A percentile compares a stretch with the other conserved stretches of the same genome.
phyloP scores from a whole-genome alignment of 345 rosid species.

The Excoecaria agallocha region DNA sequence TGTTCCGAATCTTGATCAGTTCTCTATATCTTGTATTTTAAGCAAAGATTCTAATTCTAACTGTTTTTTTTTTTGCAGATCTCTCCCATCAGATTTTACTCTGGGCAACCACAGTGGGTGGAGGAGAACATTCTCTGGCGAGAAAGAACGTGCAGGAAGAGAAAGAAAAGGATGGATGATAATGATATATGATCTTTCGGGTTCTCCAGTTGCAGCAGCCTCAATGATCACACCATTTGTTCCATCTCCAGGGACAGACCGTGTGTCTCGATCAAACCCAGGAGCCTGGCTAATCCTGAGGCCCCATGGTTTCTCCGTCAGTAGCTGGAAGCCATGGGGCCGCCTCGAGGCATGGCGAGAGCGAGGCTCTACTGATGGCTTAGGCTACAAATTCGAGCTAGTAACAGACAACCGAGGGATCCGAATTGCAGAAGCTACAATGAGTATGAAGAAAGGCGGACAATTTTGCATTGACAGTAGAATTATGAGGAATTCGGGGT shows the following conservation, averaged over 20 bases:
- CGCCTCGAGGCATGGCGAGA: conserved; percentile 97
- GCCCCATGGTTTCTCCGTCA: conserved; percentile 66
- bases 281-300: conserved; percentile 95
- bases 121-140: conserved; percentile 65
- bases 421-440: conserved; percentile 70
- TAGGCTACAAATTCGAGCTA: conserved; percentile 91
- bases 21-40: background rate
- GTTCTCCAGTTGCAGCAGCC: conserved; percentile 94
- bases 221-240: conserved; percentile 94
- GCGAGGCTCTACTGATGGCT: conserved; percentile 72
- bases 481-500: conserved; percentile 32
- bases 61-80: conserved; percentile 32
- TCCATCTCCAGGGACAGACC: conserved; percentile 86
- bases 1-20: conserved; percentile 5
- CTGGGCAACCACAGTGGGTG: conserved; percentile 47
- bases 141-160: conserved; percentile 54
- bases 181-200: conserved; percentile 80
- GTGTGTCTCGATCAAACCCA: conserved; percentile 84
- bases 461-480: conserved; percentile 73
- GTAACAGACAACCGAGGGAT: conserved; percentile 57
- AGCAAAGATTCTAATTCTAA: background rate
- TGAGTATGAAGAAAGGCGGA: conserved; percentile 72
- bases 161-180: conserved; percentile 96
- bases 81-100: conserved; percentile 51
- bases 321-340: conserved; percentile 97